Conservation (phyloP, 176 grass and related monocot species). For the Alloteropsis semialata region DNA sequence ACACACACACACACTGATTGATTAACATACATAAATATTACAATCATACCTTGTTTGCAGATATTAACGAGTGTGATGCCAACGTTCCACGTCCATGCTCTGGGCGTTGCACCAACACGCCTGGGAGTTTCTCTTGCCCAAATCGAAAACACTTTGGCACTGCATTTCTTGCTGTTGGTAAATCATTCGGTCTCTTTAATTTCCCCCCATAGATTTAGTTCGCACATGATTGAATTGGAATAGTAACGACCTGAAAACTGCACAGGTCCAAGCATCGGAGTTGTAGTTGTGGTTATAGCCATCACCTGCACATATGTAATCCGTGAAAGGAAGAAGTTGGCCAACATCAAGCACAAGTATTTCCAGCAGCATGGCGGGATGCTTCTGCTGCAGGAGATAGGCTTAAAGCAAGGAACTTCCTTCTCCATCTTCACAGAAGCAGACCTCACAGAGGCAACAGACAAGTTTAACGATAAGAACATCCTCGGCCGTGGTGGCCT, state of each 20-base stretch:
- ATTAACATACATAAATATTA: background rate
- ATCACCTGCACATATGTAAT: background rate
- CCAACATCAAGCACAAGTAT: slow-evolving; percentile 31
- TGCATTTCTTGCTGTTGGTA: background rate
- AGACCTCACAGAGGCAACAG: slow-evolving; percentile 32
- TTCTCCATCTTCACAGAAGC: slow-evolving; percentile 30
- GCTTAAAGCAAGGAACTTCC: slow-evolving; percentile 1
- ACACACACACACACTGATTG: no score
- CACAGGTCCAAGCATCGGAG: background rate
- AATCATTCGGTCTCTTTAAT: background rate
- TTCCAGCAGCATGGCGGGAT: slow-evolving; percentile 36
- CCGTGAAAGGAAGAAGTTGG: slow-evolving; percentile 31
- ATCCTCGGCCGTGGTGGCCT: background rate
- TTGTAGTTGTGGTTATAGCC: background rate
- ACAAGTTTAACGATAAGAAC: slow-evolving; percentile 34
- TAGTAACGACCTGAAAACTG: background rate
- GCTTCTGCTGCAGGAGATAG: slow-evolving; percentile 25
- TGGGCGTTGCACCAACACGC: background rate
- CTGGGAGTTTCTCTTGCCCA: background rate
- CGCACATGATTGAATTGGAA: background rate
- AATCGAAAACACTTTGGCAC: background rate
- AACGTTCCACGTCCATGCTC: background rate
- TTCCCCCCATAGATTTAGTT: background rate
- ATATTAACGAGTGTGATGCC: slow-evolving; percentile 12
- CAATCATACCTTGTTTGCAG: background rate